Conservation (phyloP, 495 filamentous ascomycete genomes). For the Aspergillus baeticus region DNA sequence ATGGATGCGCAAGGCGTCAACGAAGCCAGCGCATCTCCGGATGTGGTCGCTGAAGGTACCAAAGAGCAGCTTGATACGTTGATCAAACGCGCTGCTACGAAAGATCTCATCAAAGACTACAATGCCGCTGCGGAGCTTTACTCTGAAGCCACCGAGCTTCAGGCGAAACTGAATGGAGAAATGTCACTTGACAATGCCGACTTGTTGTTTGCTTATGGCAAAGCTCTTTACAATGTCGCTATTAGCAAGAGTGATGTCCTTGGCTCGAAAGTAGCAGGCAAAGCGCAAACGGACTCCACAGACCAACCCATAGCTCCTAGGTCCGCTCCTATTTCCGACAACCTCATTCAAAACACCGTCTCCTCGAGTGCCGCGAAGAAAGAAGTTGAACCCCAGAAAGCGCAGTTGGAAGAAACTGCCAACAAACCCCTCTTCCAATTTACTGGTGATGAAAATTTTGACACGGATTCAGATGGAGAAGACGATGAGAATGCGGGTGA, state of each 20-base stretch:
- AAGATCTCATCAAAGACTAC: conserved; percentile 85
- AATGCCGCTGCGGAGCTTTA: conserved; percentile 81
- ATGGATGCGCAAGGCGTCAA: conserved; percentile 25
- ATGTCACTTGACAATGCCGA: conserved; percentile 86
- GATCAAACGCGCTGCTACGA: conserved; percentile 57
- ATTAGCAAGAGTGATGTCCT: conserved; percentile 93
- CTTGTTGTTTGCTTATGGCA: conserved; percentile 89
- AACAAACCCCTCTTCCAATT: conserved; percentile 86
- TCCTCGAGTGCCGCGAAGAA: conserved; percentile 23
- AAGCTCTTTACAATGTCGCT: conserved; percentile 87
- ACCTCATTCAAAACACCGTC: conserved; percentile 31
- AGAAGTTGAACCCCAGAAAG: conserved; percentile 38
- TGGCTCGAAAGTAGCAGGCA: conserved; percentile 71
- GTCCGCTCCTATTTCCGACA: conserved; percentile 17
- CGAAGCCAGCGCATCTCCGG: conserved; percentile 5
- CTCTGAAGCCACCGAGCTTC: conserved; percentile 82
- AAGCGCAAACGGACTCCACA: conserved; percentile 41
- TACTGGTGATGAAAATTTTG: conserved; percentile 90
- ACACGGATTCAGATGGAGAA: conserved; percentile 71
- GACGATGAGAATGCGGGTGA: conserved; percentile 42
- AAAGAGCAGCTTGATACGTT: conserved; percentile 42
- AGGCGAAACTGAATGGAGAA: conserved; percentile 90
- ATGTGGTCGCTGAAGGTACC: conserved; percentile 16
- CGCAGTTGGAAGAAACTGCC: conserved; percentile 33
- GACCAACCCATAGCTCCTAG: conserved; percentile 17